Evolutionary conservation across 768 basidiomycete genomes (phyloP), one percentile per base, ranked within the genome.

Genomic region (Amanita phalloides): DNA sequence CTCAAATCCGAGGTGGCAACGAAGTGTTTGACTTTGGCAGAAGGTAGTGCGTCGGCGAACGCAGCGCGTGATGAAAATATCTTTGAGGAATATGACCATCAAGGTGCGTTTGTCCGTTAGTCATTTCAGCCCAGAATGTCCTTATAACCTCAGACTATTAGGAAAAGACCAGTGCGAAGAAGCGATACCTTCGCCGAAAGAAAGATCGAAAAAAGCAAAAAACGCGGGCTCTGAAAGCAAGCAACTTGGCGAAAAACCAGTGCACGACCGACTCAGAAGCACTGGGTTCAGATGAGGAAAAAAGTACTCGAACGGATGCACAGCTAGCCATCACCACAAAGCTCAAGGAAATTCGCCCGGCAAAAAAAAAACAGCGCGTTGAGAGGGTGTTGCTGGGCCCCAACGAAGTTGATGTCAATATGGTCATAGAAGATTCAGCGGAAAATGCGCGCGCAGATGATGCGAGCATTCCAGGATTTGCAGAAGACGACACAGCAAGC

Each of bases 161-260:
- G 75, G 62, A 62, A 42, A 86, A 85, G 67, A 86, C 87, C 1
- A 82, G 76, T 52, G 83, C 86, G 1, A 86, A 89, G 63, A 66
- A 78, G 57, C 71, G 82, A 54, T 89, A 91, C 62, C 69, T 89
- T 39, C 81, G 77, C 61, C 78, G 79, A 46, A 91, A 91, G 68
- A 79, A 78, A 56, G 73, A 77, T 47, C 73, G 83, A 51, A 75
- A 77, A 61, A 86, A 84, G 66, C 71, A 48, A 20, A 38, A 56
- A 57, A 30, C 62, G 63, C 49, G 64, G 68, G 23, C 71, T 70
- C 11, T 71, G 66, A 57, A 81, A 81, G 62, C 71, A 69, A 45
- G 73, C 59, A 37, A 78, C 67, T 59, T 48, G 59, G 8, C 58
- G 62, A 5, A 51, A 58, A n/a, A 53, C 54, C 41, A 62, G 59